These are phyloP conservation scores for Nicotiana knightiana DNA, from an alignment of 257 asterid species.

Conservation along the genomic window DNA sequence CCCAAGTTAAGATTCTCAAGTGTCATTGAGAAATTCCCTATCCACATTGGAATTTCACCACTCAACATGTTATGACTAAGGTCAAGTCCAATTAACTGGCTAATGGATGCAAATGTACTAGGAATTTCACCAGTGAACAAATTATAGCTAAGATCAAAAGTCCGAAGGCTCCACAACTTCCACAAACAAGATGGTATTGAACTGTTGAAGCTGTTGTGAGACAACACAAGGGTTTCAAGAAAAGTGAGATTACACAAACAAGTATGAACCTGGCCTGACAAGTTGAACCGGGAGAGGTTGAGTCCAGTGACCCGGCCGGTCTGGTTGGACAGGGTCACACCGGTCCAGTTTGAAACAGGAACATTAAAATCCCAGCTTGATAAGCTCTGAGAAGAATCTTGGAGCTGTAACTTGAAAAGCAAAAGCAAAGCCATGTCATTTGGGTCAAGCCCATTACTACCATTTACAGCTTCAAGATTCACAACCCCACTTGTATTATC, in stretches of 20 bases:
- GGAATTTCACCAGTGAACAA: constrained; percentile 36
- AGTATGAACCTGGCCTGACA: constrained; percentile 54
- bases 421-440: constrained; percentile 52
- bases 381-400: constrained; percentile 40
- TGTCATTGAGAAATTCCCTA: constrained; percentile 53
- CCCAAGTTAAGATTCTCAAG: constrained; percentile 50
- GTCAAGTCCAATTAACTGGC: constrained; percentile 38
- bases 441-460: constrained; percentile 1
- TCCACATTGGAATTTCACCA: constrained; percentile 60
- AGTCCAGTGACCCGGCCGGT: constrained; percentile 59
- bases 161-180: constrained; percentile 31
- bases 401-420: constrained; percentile 52
- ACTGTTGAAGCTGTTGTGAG: constrained; percentile 53
- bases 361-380: constrained; percentile 43
- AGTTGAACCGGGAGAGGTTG: constrained; percentile 57
- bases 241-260: constrained; percentile 65
- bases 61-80: constrained; percentile 49
- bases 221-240: constrained; percentile 53
- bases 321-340: constrained; percentile 48
- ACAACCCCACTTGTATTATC: constrained; percentile 2
- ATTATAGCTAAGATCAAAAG: constrained; percentile 69
- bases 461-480: neutral
- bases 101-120: constrained; percentile 24
- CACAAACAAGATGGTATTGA: constrained; percentile 55
- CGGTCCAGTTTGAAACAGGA: constrained; percentile 33